phyloP scores from a whole-genome alignment of 495 filamentous ascomycete genomes.

The Penicillium desertorum region DNA sequence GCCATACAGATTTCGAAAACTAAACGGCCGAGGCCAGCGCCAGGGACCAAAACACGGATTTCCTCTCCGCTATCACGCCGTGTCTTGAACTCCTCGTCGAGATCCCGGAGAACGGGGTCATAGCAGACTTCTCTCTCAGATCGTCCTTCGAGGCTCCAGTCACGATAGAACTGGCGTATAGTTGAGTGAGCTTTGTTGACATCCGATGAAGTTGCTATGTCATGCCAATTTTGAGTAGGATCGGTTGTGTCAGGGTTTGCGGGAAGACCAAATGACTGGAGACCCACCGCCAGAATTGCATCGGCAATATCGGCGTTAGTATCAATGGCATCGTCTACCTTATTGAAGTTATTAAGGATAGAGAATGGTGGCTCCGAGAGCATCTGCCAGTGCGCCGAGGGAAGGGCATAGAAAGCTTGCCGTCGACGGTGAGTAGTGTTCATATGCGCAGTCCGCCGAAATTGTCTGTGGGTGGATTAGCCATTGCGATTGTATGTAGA shows the following conservation, averaged over 20 bases:
- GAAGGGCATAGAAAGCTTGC: conserved; percentile 89
- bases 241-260: conserved; percentile 33
- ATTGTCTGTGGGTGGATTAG: conserved; percentile 58
- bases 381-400: conserved; percentile 74
- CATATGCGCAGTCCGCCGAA: conserved; percentile 75
- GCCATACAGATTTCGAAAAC: conserved; percentile 79
- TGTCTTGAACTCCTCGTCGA: conserved; percentile 55
- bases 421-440: conserved; percentile 87
- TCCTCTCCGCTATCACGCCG: conserved; percentile 25
- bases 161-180: conserved; percentile 88
- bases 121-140: conserved; percentile 74
- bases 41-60: conserved; percentile 78
- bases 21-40: conserved; percentile 82
- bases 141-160: conserved; percentile 82
- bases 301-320: conserved; percentile 80
- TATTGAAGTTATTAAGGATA: conserved; percentile 70
- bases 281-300: conserved; percentile 65
- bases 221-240: conserved; percentile 57
- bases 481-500: background rate
- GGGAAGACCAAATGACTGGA: conserved; percentile 61
- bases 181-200: conserved; percentile 89
- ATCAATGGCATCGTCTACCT: conserved; percentile 86
- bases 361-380: conserved; percentile 79
- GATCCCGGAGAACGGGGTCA: conserved; percentile 62
- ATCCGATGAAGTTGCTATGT: conserved; percentile 64